Conservation (phyloP, 1,284 basidiomycete species). For the Rhodofomes roseus region DNA sequence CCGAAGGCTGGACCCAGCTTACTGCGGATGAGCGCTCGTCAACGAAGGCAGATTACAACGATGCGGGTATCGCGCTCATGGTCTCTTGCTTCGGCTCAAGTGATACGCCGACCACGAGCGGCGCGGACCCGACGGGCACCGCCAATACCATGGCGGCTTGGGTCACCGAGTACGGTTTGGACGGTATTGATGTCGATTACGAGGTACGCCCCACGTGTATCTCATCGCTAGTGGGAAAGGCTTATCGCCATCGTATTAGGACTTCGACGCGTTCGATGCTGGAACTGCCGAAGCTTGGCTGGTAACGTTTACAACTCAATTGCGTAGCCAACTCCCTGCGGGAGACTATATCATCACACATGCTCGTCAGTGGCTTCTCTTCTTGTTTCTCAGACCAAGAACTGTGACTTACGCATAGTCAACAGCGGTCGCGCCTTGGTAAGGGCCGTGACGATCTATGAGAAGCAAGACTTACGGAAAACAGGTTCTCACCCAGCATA, state of each 20-base stretch:
- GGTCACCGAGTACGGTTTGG: slow-evolving; percentile 44
- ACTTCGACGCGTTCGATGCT: slow-evolving; percentile 43
- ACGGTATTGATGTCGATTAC: slow-evolving; percentile 58
- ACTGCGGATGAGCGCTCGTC: slow-evolving; percentile 29
- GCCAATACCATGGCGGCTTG: slow-evolving; percentile 46
- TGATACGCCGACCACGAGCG: slow-evolving; percentile 44
- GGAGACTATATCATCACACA: slow-evolving; percentile 35
- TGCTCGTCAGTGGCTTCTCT: slow-evolving; percentile 26
- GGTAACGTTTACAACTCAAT: slow-evolving; percentile 38
- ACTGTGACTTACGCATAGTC: neutral
- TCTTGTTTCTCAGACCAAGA: neutral
- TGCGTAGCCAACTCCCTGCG: slow-evolving; percentile 31
- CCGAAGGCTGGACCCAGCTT: slow-evolving; percentile 37
- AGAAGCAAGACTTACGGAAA: neutral
- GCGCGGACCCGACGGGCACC: slow-evolving; percentile 34
- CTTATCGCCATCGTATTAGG: slow-evolving; percentile 29
- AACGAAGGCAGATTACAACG: slow-evolving; percentile 19
- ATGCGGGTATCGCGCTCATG: slow-evolving; percentile 37
- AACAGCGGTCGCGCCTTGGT: slow-evolving; percentile 51
- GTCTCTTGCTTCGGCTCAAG: slow-evolving; percentile 49
- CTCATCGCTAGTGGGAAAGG: too few relatives aligned
- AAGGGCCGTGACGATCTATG: neutral
- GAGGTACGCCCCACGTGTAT: slow-evolving; percentile 30
- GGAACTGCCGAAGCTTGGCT: slow-evolving; percentile 41
- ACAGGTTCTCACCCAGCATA: slow-evolving; percentile 45